These are phyloP conservation scores for Xerocomus amazonicus DNA, from an alignment of 1,284 basidiomycete genomes.

Conservation along the genomic window DNA sequence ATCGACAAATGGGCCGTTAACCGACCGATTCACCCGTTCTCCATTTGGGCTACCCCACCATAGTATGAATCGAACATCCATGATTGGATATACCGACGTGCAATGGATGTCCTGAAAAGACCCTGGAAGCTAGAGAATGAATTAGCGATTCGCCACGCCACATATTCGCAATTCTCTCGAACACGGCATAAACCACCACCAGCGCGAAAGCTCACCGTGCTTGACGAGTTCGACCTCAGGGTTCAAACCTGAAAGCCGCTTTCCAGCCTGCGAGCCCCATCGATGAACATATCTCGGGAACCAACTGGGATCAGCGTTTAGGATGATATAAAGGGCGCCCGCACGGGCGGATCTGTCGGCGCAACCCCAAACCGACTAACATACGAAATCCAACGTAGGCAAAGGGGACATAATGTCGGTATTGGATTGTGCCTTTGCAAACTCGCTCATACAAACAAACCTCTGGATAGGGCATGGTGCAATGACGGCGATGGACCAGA, in stretches of 20 bases:
- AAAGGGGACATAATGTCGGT: slow-evolving; percentile 8
- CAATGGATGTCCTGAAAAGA: too few species aligned
- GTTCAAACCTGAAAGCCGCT: too few species aligned
- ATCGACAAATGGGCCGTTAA: too few species aligned
- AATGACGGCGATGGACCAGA: slow-evolving; percentile 5
- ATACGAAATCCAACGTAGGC: background rate
- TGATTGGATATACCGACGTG: too few species aligned
- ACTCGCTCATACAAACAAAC: slow-evolving; percentile 1
- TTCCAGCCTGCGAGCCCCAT: background rate
- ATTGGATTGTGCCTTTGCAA: slow-evolving; percentile 2
- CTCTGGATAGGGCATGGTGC: slow-evolving; percentile 7
- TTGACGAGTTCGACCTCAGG: too few species aligned
- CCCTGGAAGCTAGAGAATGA: too few species aligned
- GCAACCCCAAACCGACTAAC: slow-evolving; percentile 2
- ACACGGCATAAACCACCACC: too few species aligned
- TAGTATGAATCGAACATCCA: too few species aligned
- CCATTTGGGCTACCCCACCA: too few species aligned
- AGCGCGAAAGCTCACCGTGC: too few species aligned
- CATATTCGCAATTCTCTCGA: too few species aligned
- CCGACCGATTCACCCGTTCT: too few species aligned
- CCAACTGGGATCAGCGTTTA: slow-evolving; percentile 14
- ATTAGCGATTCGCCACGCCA: background rate
- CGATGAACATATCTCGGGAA: slow-evolving; percentile 6
- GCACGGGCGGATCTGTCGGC: slow-evolving; percentile 6
- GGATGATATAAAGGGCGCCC: slow-evolving; percentile 7